Base-by-base conservation (phyloP, 2,329 filamentous ascomycete genomes). In the Fusarium phyllophilum region DNA sequence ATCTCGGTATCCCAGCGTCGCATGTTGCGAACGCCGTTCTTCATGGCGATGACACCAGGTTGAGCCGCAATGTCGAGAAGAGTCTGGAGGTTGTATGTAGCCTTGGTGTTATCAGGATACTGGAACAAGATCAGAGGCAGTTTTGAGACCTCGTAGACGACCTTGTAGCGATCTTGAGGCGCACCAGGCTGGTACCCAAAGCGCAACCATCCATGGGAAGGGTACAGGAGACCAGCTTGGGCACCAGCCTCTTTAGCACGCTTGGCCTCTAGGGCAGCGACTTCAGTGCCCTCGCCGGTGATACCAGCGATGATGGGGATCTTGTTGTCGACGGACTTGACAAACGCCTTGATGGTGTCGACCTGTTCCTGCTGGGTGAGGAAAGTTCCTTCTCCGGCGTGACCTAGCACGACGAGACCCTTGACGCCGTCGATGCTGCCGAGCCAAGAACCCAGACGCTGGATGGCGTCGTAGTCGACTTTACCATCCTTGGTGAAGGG, bases 11-110 rank as follows among this genome's bases (percentile, higher is more conserved):
- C 86, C 87, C 87, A 88, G 24, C 87, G 84, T n/a, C 85, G 83
- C 86, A 88, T 88, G 78, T 88, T 88, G 60, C 87, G 84, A 15
- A 88, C 87, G 26, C 87, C 87, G 69, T 88, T 88, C 83, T 88
- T 88, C 86, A 88, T 88, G 22, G 86, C 86, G 51, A 88, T 86
- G 11, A 87, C 85, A 34, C 86, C 86, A 4, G 86, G 87, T 39
- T 82, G 85, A 13, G 86, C 86, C 6, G 86, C 81, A 60, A 88
- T 88, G 57, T 88, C 86, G 5, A 89, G 83, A 71, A 88, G 83
- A 1, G 86, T 88, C 70, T 88, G 82, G 29, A 88, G 80, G 70
- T 78, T 86, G 76, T 88, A 88, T 2, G 84, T 87, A 8, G 86
- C 85, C 77, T 88, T 87, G 24, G 86, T 88, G 78, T 83, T 84